Conservation (phyloP, 495 filamentous ascomycete genomes). For the Delitschia confertaspora region DNA sequence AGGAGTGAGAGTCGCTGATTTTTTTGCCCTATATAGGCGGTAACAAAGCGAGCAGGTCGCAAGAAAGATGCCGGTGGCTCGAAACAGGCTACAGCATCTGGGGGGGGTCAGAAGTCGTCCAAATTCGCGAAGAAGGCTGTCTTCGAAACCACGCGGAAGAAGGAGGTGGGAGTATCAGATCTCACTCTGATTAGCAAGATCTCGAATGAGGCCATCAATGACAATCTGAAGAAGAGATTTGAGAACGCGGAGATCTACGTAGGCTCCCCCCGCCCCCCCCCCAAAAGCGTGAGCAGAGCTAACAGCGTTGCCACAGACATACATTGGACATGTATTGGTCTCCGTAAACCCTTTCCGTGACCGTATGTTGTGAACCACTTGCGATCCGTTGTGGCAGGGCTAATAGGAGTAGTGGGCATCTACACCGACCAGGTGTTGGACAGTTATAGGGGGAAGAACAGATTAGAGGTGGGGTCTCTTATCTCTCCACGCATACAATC, state of each 20-base stretch:
- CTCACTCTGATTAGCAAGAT: slow-evolving; percentile 96
- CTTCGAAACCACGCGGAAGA: slow-evolving; percentile 95
- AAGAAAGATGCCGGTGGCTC: slow-evolving; percentile 55
- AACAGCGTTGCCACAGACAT: slow-evolving; percentile 55
- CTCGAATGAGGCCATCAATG: slow-evolving; percentile 97
- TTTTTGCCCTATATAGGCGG: slow-evolving; percentile 28
- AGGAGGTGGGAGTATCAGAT: slow-evolving; percentile 97
- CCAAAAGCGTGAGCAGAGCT: neutral
- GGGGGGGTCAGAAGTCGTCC: slow-evolving; percentile 44
- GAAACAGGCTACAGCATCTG: slow-evolving; percentile 37
- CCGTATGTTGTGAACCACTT: slow-evolving; percentile 37
- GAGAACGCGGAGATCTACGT: slow-evolving; percentile 95
- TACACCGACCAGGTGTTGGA: slow-evolving; percentile 90
- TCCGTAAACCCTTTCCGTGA: slow-evolving; percentile 99
- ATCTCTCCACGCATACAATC: neutral
- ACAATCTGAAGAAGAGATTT: slow-evolving; percentile 95
- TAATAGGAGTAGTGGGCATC: slow-evolving; percentile 63
- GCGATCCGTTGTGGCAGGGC: slow-evolving; percentile 8
- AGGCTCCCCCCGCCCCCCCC: slow-evolving; percentile 34
- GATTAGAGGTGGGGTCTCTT: slow-evolving; percentile 57
- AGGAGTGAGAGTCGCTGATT: slow-evolving; percentile 4
- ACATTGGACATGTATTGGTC: slow-evolving; percentile 99
- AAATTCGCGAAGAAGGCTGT: slow-evolving; percentile 84
- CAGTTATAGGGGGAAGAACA: slow-evolving; percentile 91
- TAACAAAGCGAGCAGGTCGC: slow-evolving; percentile 48